Base-by-base conservation (phyloP, 257 asterid species). In the Vinca minor region DNA sequence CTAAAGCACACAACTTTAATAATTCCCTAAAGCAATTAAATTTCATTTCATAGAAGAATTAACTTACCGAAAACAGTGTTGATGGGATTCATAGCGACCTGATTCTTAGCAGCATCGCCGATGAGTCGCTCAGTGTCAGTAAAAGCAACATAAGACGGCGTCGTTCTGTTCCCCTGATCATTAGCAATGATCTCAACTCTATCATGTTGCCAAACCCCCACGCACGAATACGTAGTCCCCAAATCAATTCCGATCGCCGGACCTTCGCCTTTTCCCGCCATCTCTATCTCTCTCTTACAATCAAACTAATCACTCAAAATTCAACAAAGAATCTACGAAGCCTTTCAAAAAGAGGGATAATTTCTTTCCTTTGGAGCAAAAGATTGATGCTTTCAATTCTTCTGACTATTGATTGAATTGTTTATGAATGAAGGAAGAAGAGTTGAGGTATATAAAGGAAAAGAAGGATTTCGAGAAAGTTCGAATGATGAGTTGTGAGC, bases 31-130 rank as follows among this genome's bases (percentile, higher is more conserved):
- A 8, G 4, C 2, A 9, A 39, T 39, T 39, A 18, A 21, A 59
- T 21, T n/a, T n/a, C n/a, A n/a, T n/a, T n/a, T n/a, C n/a, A n/a
- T n/a, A n/a, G n/a, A n/a, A 23, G 8, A 34, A 8, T 3, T 18
- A 1, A 28, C 75, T 28, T 66, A 75, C 79, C 73, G 4, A 75
- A 75, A 10, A 75, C 79, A 47, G 76, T 75, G 41, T 75, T 75
- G 52, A 60, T 42, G 8, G 76, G 73, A 6, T 75, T 75, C 79
- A 75, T 70, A 8, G 76, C 76, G 0, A 75, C 79, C 65, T 75
- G 76, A 46, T 75, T 75, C 68, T 74, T 74, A 0, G 79, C 79
- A 60, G 79, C 79, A 53, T 74, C 79, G 25, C 79, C 79, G 32
- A 74, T 74, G 18, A 74, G 55, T 1, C 79, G 69, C 52, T 64